Evolutionary conservation across 306 rosid species (phyloP), one percentile per base, ranked within the genome.

Genomic region (Prinsepia uniflora): DNA sequence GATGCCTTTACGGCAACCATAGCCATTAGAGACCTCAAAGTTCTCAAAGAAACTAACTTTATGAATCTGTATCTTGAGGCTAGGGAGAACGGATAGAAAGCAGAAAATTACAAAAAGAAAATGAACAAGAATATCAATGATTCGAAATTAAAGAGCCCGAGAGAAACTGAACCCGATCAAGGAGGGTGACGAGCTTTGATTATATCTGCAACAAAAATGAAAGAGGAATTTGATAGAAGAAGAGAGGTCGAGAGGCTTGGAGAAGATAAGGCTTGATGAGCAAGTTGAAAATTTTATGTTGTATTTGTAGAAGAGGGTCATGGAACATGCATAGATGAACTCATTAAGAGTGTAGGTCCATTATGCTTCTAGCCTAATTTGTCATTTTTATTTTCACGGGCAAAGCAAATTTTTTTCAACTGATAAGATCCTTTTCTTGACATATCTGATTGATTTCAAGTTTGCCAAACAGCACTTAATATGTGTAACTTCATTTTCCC

Each of bases 301-400:
- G 78, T 81, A 79, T 82, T 84, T 73, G 87, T 79, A 82, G 89
- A 53, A 22, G 57, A 8, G 1, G 75, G 78, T 67, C 75, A 72
- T 63, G 69, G 60, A 85, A 84, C 67, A 77, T 63, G 82, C 65
- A 72, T 14, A 70, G 52, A 58, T 54, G 86, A 67, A 18, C 3
- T 30, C 64, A 59, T 14, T 86, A 79, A 87, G 34, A 66, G 52
- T 14, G 94, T 86, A 77, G 96, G 96, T 8, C 81, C 94, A 65
- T 5, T 69, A 45, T 81, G 50, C 75, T 64, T 72, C 57, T 72
- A 75, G 72, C 77, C 78, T 59, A 83, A 68, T 82, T 76, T 74
- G 68, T 75, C 84, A 75, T 58, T 53, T 77, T 79, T 45, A 8
- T 71, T 72, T 5, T 50, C 12, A 18, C 53, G 43, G 65, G 36